Conservation (phyloP, 2,329 filamentous ascomycete genomes). For the Colletotrichum sp. region DNA sequence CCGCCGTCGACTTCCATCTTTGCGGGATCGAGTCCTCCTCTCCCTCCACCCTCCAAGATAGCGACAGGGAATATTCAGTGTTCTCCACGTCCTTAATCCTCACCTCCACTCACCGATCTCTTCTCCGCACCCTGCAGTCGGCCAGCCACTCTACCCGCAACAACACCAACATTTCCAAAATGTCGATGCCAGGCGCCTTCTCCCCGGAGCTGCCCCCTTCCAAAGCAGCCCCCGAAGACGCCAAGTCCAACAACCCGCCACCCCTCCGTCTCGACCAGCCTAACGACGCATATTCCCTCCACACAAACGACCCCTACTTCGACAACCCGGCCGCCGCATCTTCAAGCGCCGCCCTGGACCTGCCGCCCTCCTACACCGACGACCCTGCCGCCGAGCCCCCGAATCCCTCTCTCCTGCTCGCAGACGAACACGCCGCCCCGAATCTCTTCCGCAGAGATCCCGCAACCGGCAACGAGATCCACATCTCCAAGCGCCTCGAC, state of each 20-base stretch:
- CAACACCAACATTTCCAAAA: constrained; percentile 1
- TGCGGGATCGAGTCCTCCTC: neutral
- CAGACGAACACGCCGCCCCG: constrained; percentile 21
- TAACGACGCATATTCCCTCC: constrained; percentile 30
- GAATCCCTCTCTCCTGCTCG: constrained; percentile 24
- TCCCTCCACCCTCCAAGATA: neutral
- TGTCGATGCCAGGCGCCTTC: constrained; percentile 24
- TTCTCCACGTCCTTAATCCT: neutral
- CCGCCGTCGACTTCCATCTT: neutral
- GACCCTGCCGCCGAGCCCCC: constrained; percentile 29
- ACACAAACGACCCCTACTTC: constrained; percentile 33
- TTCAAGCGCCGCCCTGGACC: constrained; percentile 38
- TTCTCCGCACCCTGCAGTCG: neutral
- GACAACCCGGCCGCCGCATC: constrained; percentile 42
- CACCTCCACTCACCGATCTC: neutral
- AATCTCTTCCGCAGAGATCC: constrained; percentile 31
- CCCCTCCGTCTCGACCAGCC: constrained; percentile 27
- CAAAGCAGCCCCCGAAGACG: constrained; percentile 6
- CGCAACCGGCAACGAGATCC: constrained; percentile 1
- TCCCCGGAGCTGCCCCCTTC: constrained; percentile 15
- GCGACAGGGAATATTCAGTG: neutral
- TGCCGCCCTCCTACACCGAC: constrained; percentile 51
- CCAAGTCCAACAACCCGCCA: neutral
- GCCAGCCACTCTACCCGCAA: neutral
- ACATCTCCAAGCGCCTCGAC: constrained; percentile 40